Conservation (phyloP, 1,284 basidiomycete genomes). For the Ganoderma multipileum region DNA sequence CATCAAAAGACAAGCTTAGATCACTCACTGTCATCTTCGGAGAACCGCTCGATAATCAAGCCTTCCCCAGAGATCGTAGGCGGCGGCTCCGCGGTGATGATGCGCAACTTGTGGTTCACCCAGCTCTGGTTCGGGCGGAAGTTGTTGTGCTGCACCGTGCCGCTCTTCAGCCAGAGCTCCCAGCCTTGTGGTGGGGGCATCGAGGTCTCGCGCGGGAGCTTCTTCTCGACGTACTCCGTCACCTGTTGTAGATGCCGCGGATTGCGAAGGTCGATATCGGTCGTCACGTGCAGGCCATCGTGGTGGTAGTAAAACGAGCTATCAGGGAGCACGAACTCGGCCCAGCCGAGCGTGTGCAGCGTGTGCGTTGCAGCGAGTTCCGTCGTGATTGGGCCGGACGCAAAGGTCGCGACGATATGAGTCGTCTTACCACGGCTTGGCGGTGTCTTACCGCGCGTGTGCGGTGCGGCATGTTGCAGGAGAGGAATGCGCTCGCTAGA, state of each 20-base stretch:
- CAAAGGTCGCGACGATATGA: slow-evolving; percentile 29
- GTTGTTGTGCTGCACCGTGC: slow-evolving; percentile 39
- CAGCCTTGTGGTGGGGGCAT: slow-evolving; percentile 48
- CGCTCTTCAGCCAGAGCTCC: slow-evolving; percentile 62
- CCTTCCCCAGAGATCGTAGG: slow-evolving; percentile 31
- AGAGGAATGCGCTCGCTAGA: slow-evolving; percentile 48
- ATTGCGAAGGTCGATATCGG: slow-evolving; percentile 68
- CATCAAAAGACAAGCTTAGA: not conserved
- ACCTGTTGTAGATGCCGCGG: slow-evolving; percentile 57
- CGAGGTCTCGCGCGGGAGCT: slow-evolving; percentile 34
- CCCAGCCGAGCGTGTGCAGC: slow-evolving; percentile 58
- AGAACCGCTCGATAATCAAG: slow-evolving; percentile 32
- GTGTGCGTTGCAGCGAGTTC: slow-evolving; percentile 36
- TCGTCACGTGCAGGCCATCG: slow-evolving; percentile 59
- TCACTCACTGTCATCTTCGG: slow-evolving; percentile 61
- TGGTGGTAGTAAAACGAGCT: slow-evolving; percentile 71
- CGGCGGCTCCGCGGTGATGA: slow-evolving; percentile 56
- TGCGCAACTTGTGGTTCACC: slow-evolving; percentile 68
- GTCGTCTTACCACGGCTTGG: slow-evolving; percentile 24
- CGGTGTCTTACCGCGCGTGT: slow-evolving; percentile 19
- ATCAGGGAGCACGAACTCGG: slow-evolving; percentile 73
- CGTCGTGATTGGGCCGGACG: slow-evolving; percentile 33
- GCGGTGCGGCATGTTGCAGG: slow-evolving; percentile 30
- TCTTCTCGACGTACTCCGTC: slow-evolving; percentile 54
- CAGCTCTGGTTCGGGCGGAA: slow-evolving; percentile 56